Conservation (phyloP, 2,329 filamentous ascomycete species). For the Pezicula rhizophila region DNA sequence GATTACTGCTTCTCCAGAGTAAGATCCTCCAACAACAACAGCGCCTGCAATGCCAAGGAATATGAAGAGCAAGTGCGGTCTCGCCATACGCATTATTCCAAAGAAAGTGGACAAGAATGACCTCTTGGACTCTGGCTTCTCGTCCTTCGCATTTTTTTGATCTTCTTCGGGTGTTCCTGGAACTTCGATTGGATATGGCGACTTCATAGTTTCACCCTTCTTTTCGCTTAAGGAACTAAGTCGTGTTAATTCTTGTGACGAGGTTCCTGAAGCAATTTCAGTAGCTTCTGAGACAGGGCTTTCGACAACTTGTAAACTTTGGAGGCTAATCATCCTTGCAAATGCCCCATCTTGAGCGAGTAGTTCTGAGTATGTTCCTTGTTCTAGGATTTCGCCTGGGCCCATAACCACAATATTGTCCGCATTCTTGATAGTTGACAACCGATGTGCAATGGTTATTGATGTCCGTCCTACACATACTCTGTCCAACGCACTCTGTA, state of each 20-base stretch:
- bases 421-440: slow-evolving; percentile 89
- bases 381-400: slow-evolving; percentile 79
- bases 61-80: slow-evolving; percentile 1
- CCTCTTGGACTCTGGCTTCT: not conserved
- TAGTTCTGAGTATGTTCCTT: slow-evolving; percentile 80
- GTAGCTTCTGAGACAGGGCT: not conserved
- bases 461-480: slow-evolving; percentile 85
- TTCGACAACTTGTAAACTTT: not conserved
- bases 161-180: no score
- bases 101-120: not conserved
- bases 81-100: not conserved
- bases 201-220: no score
- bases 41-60: slow-evolving; percentile 38
- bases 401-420: slow-evolving; percentile 96
- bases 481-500: slow-evolving; percentile 85
- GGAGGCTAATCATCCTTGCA: not conserved
- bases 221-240: no score
- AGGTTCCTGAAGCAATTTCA: not conserved
- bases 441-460: slow-evolving; percentile 89
- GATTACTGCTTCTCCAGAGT: slow-evolving; percentile 48
- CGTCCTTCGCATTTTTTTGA: no score
- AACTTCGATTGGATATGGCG: no score
- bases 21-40: slow-evolving; percentile 49
- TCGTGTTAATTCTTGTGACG: not conserved
- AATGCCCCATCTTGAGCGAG: slow-evolving; percentile 64